These are phyloP conservation scores for Populus trichocarpa DNA, from an alignment of 441 rosid species.

Conservation along the genomic window DNA sequence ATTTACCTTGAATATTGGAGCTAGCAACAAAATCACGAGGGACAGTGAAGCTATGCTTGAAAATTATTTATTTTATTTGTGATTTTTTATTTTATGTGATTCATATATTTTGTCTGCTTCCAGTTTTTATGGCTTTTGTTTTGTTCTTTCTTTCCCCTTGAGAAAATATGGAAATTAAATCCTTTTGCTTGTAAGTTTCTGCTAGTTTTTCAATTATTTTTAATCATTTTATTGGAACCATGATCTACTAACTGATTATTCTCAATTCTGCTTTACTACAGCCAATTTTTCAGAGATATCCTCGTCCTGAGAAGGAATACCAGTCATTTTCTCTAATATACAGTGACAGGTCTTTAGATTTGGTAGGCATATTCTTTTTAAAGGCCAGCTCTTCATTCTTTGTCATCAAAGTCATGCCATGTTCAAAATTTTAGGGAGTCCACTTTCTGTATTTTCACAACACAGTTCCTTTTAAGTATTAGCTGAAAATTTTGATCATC, in stretches of 20 bases:
- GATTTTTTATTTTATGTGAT: too few relatives aligned
- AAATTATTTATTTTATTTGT: neutral
- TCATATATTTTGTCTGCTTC: neutral
- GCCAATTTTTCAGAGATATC: slow-evolving; percentile 97
- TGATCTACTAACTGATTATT: neutral
- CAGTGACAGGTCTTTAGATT: slow-evolving; percentile 31
- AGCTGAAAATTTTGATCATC: neutral
- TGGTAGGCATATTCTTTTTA: slow-evolving; percentile 22
- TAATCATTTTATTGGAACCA: neutral
- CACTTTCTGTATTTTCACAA: neutral
- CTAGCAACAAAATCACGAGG: neutral
- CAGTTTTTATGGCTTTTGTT: neutral
- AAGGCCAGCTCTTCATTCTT: neutral
- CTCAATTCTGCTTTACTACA: slow-evolving; percentile 34
- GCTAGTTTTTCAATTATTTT: neutral
- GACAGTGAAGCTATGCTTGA: neutral
- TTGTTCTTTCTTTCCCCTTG: slow-evolving; percentile 3
- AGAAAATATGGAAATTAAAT: neutral
- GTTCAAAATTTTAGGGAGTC: neutral
- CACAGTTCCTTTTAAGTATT: neutral
- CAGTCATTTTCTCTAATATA: slow-evolving; percentile 40
- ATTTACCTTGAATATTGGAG: neutral
- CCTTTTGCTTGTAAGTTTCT: neutral
- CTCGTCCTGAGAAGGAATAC: slow-evolving; percentile 42
- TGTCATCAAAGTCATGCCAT: neutral